Percentiles rank a stretch among this genome's conserved stretches.
phyloP scores from a whole-genome alignment of 2,329 filamentous ascomycete species.

The Scopulariopsis brevicaulis region DNA sequence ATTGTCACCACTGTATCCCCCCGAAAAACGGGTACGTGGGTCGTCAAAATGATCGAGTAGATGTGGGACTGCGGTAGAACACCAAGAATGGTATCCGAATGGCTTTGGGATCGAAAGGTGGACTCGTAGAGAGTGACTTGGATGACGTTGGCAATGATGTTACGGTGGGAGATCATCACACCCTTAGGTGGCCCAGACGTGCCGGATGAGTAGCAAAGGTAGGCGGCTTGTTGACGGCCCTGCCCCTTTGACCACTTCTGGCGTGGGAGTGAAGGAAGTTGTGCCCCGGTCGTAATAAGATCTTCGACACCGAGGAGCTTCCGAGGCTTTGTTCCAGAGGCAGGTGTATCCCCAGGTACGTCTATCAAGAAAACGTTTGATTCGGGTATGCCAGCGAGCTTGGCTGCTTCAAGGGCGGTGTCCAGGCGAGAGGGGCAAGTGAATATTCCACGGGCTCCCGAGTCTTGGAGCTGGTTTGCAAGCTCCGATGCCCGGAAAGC shows the following conservation, averaged over 20 bases:
- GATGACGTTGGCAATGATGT: slow-evolving; percentile 66
- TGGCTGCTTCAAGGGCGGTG: slow-evolving; percentile 52
- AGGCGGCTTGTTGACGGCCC: slow-evolving; percentile 57
- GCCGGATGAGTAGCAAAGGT: slow-evolving; percentile 70
- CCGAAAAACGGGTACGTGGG: slow-evolving; percentile 52
- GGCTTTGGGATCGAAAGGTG: slow-evolving; percentile 20
- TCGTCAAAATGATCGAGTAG: slow-evolving; percentile 64
- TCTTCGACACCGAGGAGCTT: slow-evolving; percentile 54
- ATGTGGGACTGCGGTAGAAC: slow-evolving; percentile 74
- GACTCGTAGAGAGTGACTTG: slow-evolving; percentile 41
- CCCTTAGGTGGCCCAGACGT: slow-evolving; percentile 78
- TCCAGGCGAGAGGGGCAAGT: slow-evolving; percentile 59
- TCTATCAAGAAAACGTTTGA: slow-evolving; percentile 59
- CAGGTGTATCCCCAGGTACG: slow-evolving; percentile 34
- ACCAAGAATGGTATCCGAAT: slow-evolving; percentile 40
- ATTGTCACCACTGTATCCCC: slow-evolving; percentile 66
- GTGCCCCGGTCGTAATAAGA: slow-evolving; percentile 48
- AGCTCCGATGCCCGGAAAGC: slow-evolving; percentile 61
- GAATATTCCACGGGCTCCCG: slow-evolving; percentile 58
- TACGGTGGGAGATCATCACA: slow-evolving; percentile 71
- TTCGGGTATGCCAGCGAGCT: slow-evolving; percentile 49
- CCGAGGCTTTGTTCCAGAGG: slow-evolving; percentile 29
- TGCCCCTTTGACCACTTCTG: slow-evolving; percentile 53
- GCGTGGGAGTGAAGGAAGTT: slow-evolving; percentile 38
- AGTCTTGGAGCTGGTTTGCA: slow-evolving; percentile 60